Evolutionary conservation across 2,329 filamentous ascomycete species (phyloP).

Genomic region (Monosporascus sp.): DNA sequence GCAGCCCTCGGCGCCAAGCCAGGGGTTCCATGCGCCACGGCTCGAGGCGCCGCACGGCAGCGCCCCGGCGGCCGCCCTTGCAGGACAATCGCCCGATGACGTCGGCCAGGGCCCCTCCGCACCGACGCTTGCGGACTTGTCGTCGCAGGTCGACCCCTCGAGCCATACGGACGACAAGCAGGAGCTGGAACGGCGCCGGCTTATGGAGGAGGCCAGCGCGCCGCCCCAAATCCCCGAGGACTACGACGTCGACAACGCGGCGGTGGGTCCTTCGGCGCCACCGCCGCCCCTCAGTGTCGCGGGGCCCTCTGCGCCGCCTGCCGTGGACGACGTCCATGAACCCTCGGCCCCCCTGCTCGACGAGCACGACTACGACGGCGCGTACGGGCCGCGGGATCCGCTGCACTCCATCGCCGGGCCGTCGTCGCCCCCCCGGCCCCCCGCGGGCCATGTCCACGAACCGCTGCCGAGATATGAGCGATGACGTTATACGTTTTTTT

Average conservation of each 20-base stretch:
- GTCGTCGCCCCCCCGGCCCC: conserved; percentile 26
- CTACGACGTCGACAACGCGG: conserved; percentile 27
- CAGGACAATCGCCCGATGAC: conserved; percentile 12
- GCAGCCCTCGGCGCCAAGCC: conserved; percentile 21
- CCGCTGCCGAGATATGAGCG: conserved; percentile 31
- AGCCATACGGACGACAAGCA: conserved; percentile 56
- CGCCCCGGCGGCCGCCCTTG: conserved; percentile 4
- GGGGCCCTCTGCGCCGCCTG: conserved; percentile 17
- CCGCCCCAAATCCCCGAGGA: conserved; percentile 55
- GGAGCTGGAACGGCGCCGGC: conserved; percentile 62
- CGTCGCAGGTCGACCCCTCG: conserved; percentile 23
- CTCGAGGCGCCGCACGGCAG: neutral
- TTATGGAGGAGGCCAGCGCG: conserved; percentile 60
- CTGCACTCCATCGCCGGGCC: conserved; percentile 48
- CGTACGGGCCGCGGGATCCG: conserved; percentile 19
- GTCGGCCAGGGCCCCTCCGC: conserved; percentile 15
- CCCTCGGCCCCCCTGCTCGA: conserved; percentile 26
- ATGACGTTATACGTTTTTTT: conserved; percentile 11
- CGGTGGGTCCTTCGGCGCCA: conserved; percentile 17
- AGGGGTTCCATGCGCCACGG: neutral
- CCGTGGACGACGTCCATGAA: conserved; percentile 9
- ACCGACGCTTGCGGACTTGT: conserved; percentile 11
- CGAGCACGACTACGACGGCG: neutral
- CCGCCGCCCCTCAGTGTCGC: conserved; percentile 8
- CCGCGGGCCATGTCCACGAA: conserved; percentile 15